A percentile compares a stretch with the other conserved stretches of the same genome.
phyloP scores from a whole-genome alignment of 2,329 filamentous ascomycete species.

The Fusarium sp. region DNA sequence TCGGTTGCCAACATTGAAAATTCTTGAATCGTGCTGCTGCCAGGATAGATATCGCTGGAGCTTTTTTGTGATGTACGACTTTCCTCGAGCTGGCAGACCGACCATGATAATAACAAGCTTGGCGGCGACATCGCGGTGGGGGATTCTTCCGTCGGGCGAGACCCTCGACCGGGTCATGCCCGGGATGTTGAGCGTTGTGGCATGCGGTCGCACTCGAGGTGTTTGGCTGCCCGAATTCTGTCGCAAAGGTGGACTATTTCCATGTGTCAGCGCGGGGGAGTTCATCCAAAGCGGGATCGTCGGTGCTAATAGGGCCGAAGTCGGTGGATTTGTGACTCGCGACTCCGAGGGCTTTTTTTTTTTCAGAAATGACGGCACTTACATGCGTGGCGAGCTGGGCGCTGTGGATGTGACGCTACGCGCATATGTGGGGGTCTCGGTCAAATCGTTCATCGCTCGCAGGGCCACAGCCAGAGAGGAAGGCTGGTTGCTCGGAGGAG shows the following conservation, averaged over 20 bases:
- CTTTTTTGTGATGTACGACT: constrained; percentile 99
- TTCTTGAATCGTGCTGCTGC: constrained; percentile 94
- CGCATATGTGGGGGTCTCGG: constrained; percentile 67
- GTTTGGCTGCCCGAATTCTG: constrained; percentile 83
- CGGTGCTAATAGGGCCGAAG: constrained; percentile 39
- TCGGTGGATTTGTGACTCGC: constrained; percentile 36
- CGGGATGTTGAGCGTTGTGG: constrained; percentile 96
- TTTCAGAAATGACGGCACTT: constrained; percentile 47
- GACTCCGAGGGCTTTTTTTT: constrained; percentile 17
- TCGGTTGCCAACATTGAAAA: constrained; percentile 97
- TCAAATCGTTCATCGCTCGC: constrained; percentile 57
- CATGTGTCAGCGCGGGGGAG: constrained; percentile 35
- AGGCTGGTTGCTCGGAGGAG: constrained; percentile 38
- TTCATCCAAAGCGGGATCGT: constrained; percentile 25
- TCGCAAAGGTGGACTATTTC: constrained; percentile 71
- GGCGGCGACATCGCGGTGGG: constrained; percentile 91
- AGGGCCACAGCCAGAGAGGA: constrained; percentile 57
- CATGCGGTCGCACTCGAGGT: constrained; percentile 82
- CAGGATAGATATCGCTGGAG: constrained; percentile 94
- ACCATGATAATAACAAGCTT: constrained; percentile 99
- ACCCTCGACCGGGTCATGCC: constrained; percentile 95
- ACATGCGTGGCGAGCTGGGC: constrained; percentile 70
- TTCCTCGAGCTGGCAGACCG: constrained; percentile 91
- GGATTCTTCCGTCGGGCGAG: constrained; percentile 94
- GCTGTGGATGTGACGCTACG: constrained; percentile 70